phyloP scores from a whole-genome alignment of 2,329 filamentous ascomycete genomes.

The Alternaria tenuissima region DNA sequence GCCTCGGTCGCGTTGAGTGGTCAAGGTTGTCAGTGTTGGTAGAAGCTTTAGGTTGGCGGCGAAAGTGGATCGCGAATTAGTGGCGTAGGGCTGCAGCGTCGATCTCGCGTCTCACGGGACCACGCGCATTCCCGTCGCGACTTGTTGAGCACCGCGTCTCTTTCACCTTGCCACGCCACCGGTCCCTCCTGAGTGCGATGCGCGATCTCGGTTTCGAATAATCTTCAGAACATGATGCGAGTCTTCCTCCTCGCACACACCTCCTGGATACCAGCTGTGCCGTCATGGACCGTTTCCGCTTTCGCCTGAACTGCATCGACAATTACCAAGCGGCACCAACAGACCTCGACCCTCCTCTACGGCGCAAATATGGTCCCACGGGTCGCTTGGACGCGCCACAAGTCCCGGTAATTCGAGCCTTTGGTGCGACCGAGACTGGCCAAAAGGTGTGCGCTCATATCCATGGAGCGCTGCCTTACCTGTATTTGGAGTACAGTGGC shows the following conservation, averaged over 20 bases:
- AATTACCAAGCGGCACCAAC: constrained; percentile 86
- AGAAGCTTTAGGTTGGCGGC: constrained; percentile 20
- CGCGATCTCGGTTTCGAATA: constrained; percentile 7
- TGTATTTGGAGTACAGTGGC: constrained; percentile 88
- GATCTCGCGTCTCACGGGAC: constrained; percentile 29
- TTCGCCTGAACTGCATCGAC: constrained; percentile 95
- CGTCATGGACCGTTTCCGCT: constrained; percentile 78
- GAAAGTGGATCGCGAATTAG: constrained; percentile 30
- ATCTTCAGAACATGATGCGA: constrained; percentile 25
- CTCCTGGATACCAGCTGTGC: constrained; percentile 14
- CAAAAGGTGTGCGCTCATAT: constrained; percentile 97
- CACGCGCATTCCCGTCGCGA: constrained; percentile 27
- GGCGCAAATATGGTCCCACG: constrained; percentile 65
- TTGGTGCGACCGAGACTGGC: constrained; percentile 91
- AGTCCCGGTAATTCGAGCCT: constrained; percentile 87
- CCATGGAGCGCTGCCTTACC: constrained; percentile 93
- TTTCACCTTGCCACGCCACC: constrained; percentile 3
- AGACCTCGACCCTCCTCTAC: constrained; percentile 80
- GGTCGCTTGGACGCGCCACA: constrained; percentile 71
- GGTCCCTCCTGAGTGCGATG: background rate
- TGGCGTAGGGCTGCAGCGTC: constrained; percentile 41
- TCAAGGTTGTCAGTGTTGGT: constrained; percentile 8
- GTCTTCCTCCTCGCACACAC: background rate
- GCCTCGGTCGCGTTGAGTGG: constrained; percentile 1
- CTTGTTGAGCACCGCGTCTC: constrained; percentile 14